Evolutionary conservation across 768 basidiomycete species (phyloP), one percentile per base, ranked within the genome.

Genomic region (Lentinula lateritia): DNA sequence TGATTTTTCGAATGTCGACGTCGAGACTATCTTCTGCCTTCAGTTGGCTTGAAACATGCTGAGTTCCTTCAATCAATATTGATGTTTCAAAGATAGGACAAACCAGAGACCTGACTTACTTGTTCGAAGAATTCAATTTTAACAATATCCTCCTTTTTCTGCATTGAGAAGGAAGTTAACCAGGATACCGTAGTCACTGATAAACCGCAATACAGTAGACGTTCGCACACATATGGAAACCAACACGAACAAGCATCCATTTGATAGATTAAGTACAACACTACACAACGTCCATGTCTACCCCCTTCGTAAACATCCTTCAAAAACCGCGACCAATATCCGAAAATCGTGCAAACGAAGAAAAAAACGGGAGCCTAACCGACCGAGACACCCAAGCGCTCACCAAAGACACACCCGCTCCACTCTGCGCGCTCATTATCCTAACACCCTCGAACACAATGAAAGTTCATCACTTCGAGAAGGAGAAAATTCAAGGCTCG

Each of bases 201-300:
- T 4, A 28, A 28, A 2, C 28, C 28, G 28, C 28, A 28, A 28
- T 28, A 28, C 28, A 28, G 1, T 23, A 23, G 23, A 23, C 28
- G 28, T 28, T 28, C 28, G 3, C 28, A 28, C 28, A 41, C 39
- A 41, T 39, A 43, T 55, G 56, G 16, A 58, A 43, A 35, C 38
- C 58, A 59, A 59, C 45, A 35, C 56, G 32, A 59, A 39, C 18
- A 13, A 34, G 34, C 46, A 50, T 59, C 58, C 5, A 59, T 38
- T 59, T 8, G 41, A 52, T 8, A 38, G 2, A 34, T 9, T n/a
- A 32, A 59, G 58, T 23, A 50, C 45, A 38, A 42, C 15, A 38
- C 55, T 41, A 59, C 46, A 50, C 4, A 50, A 59, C 48, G 58
- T 39, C 43, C 58, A 39, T 50, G 48, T 59, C 58, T 59, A 59